A percentile compares a stretch with the other conserved stretches of the same genome.
phyloP scores from a whole-genome alignment of 73 alveolate genomes.

The Paramecium sexaurelia region DNA sequence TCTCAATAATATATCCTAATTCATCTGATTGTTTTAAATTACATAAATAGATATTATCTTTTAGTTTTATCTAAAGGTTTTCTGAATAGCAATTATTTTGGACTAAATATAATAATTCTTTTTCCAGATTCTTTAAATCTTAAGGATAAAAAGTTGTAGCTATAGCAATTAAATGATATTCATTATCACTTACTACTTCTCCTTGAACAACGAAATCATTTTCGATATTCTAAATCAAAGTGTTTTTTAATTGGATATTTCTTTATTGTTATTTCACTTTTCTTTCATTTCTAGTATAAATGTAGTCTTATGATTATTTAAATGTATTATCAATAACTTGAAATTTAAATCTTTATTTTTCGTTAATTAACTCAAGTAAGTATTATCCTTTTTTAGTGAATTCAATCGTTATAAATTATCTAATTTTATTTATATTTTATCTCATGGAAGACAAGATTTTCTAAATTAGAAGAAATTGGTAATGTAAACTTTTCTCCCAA shows the following conservation, averaged over 20 bases:
- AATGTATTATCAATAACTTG: neutral
- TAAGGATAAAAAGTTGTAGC: neutral
- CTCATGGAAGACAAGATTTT: neutral
- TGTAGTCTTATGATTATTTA: neutral
- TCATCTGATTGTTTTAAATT: constrained; percentile 74
- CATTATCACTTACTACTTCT: neutral
- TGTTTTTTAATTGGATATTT: neutral
- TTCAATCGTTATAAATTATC: neutral
- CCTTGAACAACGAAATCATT: neutral
- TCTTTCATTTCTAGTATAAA: neutral
- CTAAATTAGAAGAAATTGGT: neutral
- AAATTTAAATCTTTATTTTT: neutral
- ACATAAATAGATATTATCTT: neutral
- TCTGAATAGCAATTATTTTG: neutral
- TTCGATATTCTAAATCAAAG: neutral
- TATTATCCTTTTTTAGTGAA: neutral
- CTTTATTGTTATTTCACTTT: neutral
- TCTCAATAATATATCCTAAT: constrained; percentile 88
- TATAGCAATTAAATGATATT: neutral
- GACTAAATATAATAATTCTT: neutral
- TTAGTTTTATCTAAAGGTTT: neutral
- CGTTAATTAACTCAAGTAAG: neutral
- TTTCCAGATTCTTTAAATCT: neutral
- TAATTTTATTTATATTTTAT: neutral
- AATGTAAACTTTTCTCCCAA: neutral